Evolutionary conservation across 345 rosid genomes (phyloP), one percentile per base, ranked within the genome.

Genomic region (Hypericum perforatum): DNA sequence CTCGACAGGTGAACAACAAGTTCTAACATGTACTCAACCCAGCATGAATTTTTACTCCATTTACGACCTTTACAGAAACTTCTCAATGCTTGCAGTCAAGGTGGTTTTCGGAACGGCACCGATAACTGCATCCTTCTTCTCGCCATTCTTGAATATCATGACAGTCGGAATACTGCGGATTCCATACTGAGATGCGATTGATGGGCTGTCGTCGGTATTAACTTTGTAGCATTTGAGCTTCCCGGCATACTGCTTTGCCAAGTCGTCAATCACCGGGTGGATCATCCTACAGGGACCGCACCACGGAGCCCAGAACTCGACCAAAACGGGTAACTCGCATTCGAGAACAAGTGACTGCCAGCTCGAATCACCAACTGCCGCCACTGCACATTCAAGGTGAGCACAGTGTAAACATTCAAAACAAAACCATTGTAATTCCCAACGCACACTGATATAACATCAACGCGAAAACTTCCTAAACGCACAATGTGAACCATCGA

Each of bases 241-340:
- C 51, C 89, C 94, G 0, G 75, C 67, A 58, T 77, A 82, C 7
- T 85, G 76, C 22, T 56, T 68, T 5, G 94, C 63, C 5, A 85
- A 67, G 45, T 85, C 86, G 48, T 70, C 78, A 13, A 85, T 69
- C 8, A 74, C 40, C 2, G 89, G 94, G 65, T 69, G 78, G 39
- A 85, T 79, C 79, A 85, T 70, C 47, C 82, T 76, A 73, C 94
- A 85, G 2, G 94, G 94, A 7, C 94, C 94, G 39, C 94, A 85
- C 89, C 94, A 85, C 0, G 94, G 89, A 12, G 89, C 94, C 89
- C 86, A 82, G 53, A 85, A 78, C 13, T 82, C 89, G 37, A 85
- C 84, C 43, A 85, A 16, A 6, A 85, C 89, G 0, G 94, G 82
- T 2, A 55, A 39, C 38, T 76, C 76, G 11, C 84, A 70, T 41